Evolutionary conservation across 2,329 filamentous ascomycete species (phyloP).

Genomic region (Microdochium bolleyi): DNA sequence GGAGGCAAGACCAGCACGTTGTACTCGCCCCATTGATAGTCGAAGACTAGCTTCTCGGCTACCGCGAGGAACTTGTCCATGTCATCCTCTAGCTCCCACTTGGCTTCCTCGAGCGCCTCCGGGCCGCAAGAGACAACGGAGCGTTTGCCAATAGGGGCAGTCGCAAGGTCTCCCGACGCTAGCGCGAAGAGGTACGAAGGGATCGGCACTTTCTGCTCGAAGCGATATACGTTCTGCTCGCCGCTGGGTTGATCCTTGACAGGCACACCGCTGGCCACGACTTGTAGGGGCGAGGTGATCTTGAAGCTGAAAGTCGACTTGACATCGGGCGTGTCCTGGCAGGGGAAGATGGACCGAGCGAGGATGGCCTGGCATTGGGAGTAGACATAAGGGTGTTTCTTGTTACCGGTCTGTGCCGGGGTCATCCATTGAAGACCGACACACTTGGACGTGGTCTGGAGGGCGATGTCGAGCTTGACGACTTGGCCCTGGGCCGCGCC

Average conservation of each 20-base stretch:
- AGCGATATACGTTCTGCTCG: slow-evolving; percentile 63
- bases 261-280: slow-evolving; percentile 81
- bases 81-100: slow-evolving; percentile 86
- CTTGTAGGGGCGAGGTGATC: slow-evolving; percentile 76
- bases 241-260: slow-evolving; percentile 34
- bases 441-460: slow-evolving; percentile 80
- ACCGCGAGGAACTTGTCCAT: slow-evolving; percentile 88
- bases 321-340: slow-evolving; percentile 94
- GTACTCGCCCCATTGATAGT: slow-evolving; percentile 91
- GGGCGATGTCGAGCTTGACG: slow-evolving; percentile 52
- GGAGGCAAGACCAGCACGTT: slow-evolving; percentile 87
- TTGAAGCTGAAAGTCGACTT: slow-evolving; percentile 93
- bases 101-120: slow-evolving; percentile 73
- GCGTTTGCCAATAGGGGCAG: slow-evolving; percentile 77
- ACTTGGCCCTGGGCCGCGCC: slow-evolving; percentile 44
- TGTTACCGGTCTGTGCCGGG: slow-evolving; percentile 88
- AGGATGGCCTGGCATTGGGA: slow-evolving; percentile 97
- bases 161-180: slow-evolving; percentile 76
- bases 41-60: slow-evolving; percentile 74
- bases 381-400: slow-evolving; percentile 96
- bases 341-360: slow-evolving; percentile 87
- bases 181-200: slow-evolving; percentile 93
- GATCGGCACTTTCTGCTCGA: slow-evolving; percentile 86
- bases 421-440: slow-evolving; percentile 95
- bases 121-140: slow-evolving; percentile 83